Conservation (phyloP, 441 rosid species). For the Kokia cookei region DNA sequence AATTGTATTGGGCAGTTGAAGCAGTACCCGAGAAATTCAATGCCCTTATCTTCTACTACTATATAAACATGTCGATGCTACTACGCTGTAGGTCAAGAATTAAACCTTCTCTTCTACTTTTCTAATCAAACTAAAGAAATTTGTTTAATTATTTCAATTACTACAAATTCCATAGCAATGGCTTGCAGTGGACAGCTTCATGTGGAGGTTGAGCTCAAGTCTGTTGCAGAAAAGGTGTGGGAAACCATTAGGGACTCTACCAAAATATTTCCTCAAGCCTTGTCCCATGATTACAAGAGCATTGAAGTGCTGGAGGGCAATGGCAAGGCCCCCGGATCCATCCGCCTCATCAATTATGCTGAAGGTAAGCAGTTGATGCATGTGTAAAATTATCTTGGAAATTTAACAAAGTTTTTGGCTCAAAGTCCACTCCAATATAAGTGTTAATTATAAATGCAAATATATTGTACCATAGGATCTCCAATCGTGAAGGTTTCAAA, state of each 20-base stretch:
- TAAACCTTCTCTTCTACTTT: background rate
- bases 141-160: background rate
- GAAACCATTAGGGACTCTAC: slow-evolving; percentile 52
- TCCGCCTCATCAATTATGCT: slow-evolving; percentile 60
- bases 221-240: slow-evolving; percentile 63
- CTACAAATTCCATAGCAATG: slow-evolving; percentile 25
- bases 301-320: slow-evolving; percentile 79
- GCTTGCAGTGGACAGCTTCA: slow-evolving; percentile 54
- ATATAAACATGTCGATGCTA: slow-evolving; percentile 6
- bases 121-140: background rate
- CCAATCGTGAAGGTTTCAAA: slow-evolving; percentile 56
- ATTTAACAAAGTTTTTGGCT: background rate
- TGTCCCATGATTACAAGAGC: slow-evolving; percentile 73
- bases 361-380: slow-evolving; percentile 32
- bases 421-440: background rate
- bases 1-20: slow-evolving; percentile 23
- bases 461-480: slow-evolving; percentile 36
- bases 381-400: background rate
- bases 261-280: slow-evolving; percentile 52
- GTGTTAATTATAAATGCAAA: background rate
- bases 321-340: slow-evolving; percentile 71
- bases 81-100: background rate
- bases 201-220: slow-evolving; percentile 69
- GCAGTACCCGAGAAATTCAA: slow-evolving; percentile 18
- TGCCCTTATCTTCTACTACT: slow-evolving; percentile 9